Percentiles rank a stretch among this genome's conserved stretches.
These are phyloP conservation scores for Trametes maxima DNA, from an alignment of 768 basidiomycete genomes.

Conservation along the genomic window DNA sequence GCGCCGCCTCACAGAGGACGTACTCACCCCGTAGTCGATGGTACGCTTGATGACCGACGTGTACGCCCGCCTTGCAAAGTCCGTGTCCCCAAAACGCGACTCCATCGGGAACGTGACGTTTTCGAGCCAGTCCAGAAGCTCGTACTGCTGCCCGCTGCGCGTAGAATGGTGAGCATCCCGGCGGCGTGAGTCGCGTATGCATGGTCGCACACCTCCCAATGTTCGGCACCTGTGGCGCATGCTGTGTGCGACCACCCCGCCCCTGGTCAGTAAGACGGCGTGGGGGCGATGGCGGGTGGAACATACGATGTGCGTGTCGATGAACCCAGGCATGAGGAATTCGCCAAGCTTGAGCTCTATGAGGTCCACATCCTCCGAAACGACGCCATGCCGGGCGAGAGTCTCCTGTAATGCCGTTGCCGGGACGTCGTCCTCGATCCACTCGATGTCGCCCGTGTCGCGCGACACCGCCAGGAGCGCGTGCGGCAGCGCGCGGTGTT, in stretches of 20 bases:
- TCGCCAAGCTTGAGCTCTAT: slow-evolving; percentile 46
- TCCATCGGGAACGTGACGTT: slow-evolving; percentile 90
- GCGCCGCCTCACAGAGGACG: background rate
- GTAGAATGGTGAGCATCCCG: background rate
- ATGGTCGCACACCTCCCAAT: slow-evolving; percentile 52
- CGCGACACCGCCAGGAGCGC: slow-evolving; percentile 56
- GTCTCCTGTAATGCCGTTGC: slow-evolving; percentile 49
- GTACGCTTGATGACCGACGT: slow-evolving; percentile 68
- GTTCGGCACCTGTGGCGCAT: slow-evolving; percentile 81
- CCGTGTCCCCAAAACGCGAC: slow-evolving; percentile 65
- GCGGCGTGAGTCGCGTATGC: background rate
- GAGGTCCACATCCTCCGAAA: slow-evolving; percentile 36
- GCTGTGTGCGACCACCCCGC: slow-evolving; percentile 40
- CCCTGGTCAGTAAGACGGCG: background rate
- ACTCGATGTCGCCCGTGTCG: slow-evolving; percentile 60
- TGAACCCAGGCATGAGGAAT: slow-evolving; percentile 85
- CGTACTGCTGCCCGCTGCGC: slow-evolving; percentile 75
- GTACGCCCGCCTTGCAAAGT: slow-evolving; percentile 74
- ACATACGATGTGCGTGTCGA: slow-evolving; percentile 90
- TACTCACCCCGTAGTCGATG: slow-evolving; percentile 74
- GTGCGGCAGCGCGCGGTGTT: slow-evolving; percentile 49
- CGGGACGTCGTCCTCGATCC: slow-evolving; percentile 66
- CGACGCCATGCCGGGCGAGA: slow-evolving; percentile 53
- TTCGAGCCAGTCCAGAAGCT: slow-evolving; percentile 88
- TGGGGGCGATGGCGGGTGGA: background rate